Evolutionary conservation across 805 yeast species (phyloP).

Genomic region (Kazachstania kunashirensis): DNA sequence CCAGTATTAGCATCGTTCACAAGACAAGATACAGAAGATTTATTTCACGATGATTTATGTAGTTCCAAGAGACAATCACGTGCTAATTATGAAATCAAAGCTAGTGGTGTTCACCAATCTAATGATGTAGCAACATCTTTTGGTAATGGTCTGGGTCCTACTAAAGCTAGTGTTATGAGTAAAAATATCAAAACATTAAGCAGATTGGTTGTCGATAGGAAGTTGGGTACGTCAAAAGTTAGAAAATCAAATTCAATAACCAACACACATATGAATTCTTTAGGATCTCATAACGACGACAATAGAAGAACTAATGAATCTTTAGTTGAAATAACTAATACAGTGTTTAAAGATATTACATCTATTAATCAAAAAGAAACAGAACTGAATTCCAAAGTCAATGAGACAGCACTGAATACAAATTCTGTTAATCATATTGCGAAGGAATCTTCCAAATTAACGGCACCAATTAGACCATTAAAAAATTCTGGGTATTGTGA

Average conservation of each 20-base stretch:
- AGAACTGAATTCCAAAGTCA: not conserved
- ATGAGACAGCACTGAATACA: not conserved
- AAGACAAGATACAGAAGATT: slow-evolving; percentile 28
- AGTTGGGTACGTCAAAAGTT: slow-evolving; percentile 20
- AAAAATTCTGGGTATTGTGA: slow-evolving; percentile 76
- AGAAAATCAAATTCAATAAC: slow-evolving; percentile 9
- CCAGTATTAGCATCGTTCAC: slow-evolving; percentile 6
- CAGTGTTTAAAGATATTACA: not conserved
- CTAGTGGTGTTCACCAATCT: slow-evolving; percentile 31
- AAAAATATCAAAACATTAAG: slow-evolving; percentile 24
- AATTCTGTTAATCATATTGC: not conserved
- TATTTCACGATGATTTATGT: slow-evolving; percentile 24
- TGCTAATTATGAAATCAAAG: slow-evolving; percentile 28
- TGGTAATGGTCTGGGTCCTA: slow-evolving; percentile 30
- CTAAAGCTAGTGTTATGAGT: slow-evolving; percentile 27
- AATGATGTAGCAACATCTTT: slow-evolving; percentile 29
- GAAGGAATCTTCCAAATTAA: not conserved
- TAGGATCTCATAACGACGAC: no score
- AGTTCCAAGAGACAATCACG: slow-evolving; percentile 16
- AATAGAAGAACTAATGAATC: not conserved
- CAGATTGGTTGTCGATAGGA: slow-evolving; percentile 26
- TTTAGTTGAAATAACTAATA: no score
- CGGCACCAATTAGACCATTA: slow-evolving; percentile 7
- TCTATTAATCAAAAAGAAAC: no score
- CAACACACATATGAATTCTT: not conserved